These are phyloP conservation scores for Ceratocystiopsis brevicomis DNA, from an alignment of 2,329 filamentous ascomycete species.

Conservation along the genomic window DNA sequence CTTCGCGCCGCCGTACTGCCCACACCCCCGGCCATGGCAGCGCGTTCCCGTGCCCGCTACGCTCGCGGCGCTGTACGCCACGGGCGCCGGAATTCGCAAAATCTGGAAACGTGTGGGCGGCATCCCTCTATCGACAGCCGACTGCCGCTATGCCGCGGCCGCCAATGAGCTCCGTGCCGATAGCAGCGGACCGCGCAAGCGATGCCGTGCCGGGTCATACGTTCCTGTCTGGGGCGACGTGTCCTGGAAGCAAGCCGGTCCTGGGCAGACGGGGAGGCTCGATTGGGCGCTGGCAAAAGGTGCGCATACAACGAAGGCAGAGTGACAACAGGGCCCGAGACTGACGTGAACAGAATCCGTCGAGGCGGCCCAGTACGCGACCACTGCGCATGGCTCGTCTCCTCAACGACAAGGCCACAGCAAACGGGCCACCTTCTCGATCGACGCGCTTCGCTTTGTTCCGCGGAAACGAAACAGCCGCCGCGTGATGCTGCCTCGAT, in stretches of 20 bases:
- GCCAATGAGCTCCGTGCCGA: slow-evolving; percentile 17
- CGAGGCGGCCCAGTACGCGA: neutral
- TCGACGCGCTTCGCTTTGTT: slow-evolving; percentile 6
- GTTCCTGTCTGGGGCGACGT: slow-evolving; percentile 17
- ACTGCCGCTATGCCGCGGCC: slow-evolving; percentile 8
- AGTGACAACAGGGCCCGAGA: neutral
- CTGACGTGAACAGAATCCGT: neutral
- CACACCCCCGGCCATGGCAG: slow-evolving; percentile 14
- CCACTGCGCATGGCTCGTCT: no score
- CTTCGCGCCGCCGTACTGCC: slow-evolving; percentile 7
- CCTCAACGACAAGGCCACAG: no score
- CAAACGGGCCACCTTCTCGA: no score
- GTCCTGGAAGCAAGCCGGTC: slow-evolving; percentile 12
- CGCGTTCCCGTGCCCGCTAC: slow-evolving; percentile 13
- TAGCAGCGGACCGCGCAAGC: slow-evolving; percentile 18
- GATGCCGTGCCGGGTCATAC: slow-evolving; percentile 11
- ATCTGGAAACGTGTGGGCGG: slow-evolving; percentile 17
- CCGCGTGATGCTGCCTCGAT: slow-evolving; percentile 6
- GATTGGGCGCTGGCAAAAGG: slow-evolving; percentile 13
- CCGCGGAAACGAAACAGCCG: slow-evolving; percentile 16
- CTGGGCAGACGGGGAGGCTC: slow-evolving; percentile 2
- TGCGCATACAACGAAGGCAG: neutral
- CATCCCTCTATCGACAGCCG: neutral
- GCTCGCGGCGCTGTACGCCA: neutral
- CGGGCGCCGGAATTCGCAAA: slow-evolving; percentile 6